Conservation (phyloP, 1,284 basidiomycete genomes). For the Vanrija pseudolonga region DNA sequence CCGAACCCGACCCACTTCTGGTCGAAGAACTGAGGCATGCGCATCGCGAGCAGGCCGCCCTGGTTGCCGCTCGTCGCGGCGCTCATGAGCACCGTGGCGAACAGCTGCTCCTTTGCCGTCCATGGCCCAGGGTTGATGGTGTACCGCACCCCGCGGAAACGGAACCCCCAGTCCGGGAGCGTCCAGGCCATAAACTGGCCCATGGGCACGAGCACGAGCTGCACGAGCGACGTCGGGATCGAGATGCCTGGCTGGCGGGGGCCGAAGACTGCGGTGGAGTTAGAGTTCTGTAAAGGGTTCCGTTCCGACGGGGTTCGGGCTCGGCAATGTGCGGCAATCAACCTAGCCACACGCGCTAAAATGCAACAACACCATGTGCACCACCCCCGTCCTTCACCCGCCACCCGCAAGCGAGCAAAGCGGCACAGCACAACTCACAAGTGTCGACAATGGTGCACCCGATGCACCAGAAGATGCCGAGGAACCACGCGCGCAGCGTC, state of each 20-base stretch:
- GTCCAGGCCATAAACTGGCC: background rate
- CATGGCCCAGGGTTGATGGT: constrained; percentile 27
- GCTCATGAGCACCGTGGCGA: constrained; percentile 2
- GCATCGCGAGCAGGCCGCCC: background rate
- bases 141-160: constrained; percentile 5
- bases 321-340: too few species aligned
- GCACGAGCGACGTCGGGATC: constrained; percentile 1
- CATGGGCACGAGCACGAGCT: constrained; percentile 4
- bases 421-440: background rate
- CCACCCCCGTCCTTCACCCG: background rate
- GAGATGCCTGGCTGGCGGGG: constrained; percentile 8
- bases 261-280: constrained; percentile 4
- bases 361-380: background rate
- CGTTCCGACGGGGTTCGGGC: too few species aligned
- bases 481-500: constrained; percentile 8
- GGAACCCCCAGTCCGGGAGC: constrained; percentile 14
- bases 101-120: constrained; percentile 25
- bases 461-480: constrained; percentile 8
- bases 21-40: constrained; percentile 1
- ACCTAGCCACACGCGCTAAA: too few species aligned
- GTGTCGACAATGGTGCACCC: constrained; percentile 8
- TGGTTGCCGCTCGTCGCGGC: background rate
- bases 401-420: too few species aligned
- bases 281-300: too few species aligned
- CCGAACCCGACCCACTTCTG: constrained; percentile 2